phyloP scores from a whole-genome alignment of 257 asterid species.

The Solanum neorickii region DNA sequence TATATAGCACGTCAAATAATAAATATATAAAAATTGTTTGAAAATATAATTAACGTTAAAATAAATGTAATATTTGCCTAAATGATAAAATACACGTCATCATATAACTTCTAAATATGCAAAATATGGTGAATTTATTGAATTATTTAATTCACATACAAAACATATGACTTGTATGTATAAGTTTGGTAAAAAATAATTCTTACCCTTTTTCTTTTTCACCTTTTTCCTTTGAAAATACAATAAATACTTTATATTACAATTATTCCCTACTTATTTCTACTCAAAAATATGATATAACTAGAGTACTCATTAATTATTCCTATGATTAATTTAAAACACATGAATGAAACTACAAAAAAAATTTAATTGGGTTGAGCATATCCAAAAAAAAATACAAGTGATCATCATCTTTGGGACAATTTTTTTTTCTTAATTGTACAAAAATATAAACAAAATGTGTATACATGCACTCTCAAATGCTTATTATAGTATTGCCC shows the following conservation, averaged over 20 bases:
- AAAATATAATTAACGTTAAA: too few relatives aligned
- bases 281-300: background rate
- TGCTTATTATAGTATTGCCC: background rate
- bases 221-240: background rate
- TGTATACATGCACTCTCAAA: background rate
- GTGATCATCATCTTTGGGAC: background rate
- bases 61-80: background rate
- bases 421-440: background rate
- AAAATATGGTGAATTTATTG: too few relatives aligned
- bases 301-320: background rate
- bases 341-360: background rate
- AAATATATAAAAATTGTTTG: too few relatives aligned
- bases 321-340: background rate
- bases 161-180: background rate
- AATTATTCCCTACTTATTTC: background rate
- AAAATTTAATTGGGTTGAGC: background rate
- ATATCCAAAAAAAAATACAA: background rate
- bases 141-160: background rate
- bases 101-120: too few relatives aligned
- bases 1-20: background rate
- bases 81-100: background rate
- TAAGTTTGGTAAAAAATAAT: background rate
- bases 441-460: background rate
- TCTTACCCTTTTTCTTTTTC: background rate
- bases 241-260: background rate